Evolutionary conservation across 2,329 filamentous ascomycete species (phyloP), one percentile per base, ranked within the genome.

Genomic region (Cryphonectria nitschkei): DNA sequence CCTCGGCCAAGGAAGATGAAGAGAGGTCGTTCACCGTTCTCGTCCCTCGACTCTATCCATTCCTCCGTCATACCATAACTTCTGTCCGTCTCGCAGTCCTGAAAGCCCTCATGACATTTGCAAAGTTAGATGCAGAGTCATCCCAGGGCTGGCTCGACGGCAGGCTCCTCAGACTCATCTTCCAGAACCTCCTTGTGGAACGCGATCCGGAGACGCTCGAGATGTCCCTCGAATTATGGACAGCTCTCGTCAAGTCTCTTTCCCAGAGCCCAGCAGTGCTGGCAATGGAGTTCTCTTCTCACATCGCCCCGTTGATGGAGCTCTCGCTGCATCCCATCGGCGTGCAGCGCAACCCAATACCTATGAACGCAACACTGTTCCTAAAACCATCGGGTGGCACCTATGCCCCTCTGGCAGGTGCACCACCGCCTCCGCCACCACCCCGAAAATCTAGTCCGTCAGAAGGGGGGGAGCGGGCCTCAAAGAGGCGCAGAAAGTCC

Each of bases 51-150:
- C 89, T 99, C 3, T 99, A 98, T 77, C 95, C 95, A 3, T 99
- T 99, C 85, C 84, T 99, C 61, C 92, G 96, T 70, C 96, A 99
- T 80, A 99, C 97, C 8, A 98, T 99, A 76, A 97, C 94, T 1
- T 97, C 93, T 69, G 96, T 99, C 65, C 93, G 96, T 68, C 91
- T 95, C 56, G 95, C 96, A 13, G 96, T 99, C 4, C 86, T 99
- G 63, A 94, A 97, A 77, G 96, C 96, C 50, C 85, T 99, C 41
- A 89, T 95, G 76, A 99, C 96, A 0, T 99, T 99, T 81, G 89
- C 97, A 76, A 92, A 93, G 75, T 90, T 99, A 32, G 93, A 95
- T 73, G 90, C 90, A 67, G 89, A 93, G 67, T 83, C 83, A n/a
- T 94, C 93, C 9, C 92, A 94, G 77, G 93, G 93, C 43, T 99